phyloP scores from a whole-genome alignment of 148 eudicot genomes.

The Mesembryanthemum crystallinum region DNA sequence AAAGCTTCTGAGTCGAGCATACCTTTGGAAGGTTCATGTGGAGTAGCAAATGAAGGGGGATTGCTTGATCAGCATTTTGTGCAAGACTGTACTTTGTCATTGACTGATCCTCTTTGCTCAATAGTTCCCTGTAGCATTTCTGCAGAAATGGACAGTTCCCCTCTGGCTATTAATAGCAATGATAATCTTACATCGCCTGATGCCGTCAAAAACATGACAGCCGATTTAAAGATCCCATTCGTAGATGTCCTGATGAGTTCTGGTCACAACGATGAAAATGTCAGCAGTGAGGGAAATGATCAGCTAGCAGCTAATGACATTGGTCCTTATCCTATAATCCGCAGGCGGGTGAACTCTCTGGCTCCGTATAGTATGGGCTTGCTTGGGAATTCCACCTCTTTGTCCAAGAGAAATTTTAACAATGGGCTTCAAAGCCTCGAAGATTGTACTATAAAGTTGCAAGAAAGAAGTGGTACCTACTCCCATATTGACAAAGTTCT shows the following conservation, averaged over 20 bases:
- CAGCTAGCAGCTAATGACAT: conserved; percentile 23
- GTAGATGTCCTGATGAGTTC: conserved; percentile 27
- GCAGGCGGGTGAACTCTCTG: conserved; percentile 46
- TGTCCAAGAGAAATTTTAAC: conserved; percentile 23
- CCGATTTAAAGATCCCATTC: conserved; percentile 18
- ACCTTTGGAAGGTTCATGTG: conserved; percentile 31
- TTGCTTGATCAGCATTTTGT: conserved; percentile 39
- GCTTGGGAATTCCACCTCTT: conserved; percentile 22
- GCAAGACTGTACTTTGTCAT: conserved; percentile 46
- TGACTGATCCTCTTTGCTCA: conserved; percentile 80
- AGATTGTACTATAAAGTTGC: conserved; percentile 25
- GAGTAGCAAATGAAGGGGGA: conserved; percentile 29
- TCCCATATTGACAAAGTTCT: conserved; percentile 16
- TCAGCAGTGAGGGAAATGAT: conserved; percentile 21
- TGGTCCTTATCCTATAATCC: conserved; percentile 31
- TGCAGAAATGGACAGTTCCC: conserved; percentile 32
- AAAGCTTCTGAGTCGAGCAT: conserved; percentile 49
- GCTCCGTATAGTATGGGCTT: conserved; percentile 42
- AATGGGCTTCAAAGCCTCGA: conserved; percentile 19
- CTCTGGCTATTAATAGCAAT: conserved; percentile 25
- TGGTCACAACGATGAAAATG: conserved; percentile 24
- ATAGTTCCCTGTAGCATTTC: conserved; percentile 87
- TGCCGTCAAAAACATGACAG: conserved; percentile 17
- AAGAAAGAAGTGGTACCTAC: conserved; percentile 19
- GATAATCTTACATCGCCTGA: conserved; percentile 16